Base-by-base conservation (phyloP, 441 rosid genomes). In the Jatropha multifida region DNA sequence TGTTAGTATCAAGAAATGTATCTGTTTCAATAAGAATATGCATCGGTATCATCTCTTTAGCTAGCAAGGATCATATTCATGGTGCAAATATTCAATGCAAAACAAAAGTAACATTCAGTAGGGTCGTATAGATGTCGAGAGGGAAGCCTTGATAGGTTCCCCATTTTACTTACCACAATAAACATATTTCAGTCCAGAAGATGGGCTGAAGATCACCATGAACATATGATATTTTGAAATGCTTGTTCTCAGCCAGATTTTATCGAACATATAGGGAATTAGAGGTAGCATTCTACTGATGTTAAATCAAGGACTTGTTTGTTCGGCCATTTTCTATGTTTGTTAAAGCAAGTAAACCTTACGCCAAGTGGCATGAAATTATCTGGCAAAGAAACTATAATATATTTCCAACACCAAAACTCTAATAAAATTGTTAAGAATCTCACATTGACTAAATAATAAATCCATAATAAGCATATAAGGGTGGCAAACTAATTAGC, bases 1-100 rank as follows among this genome's bases (percentile, higher is more conserved):
- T 80, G 82, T 85, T 70, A 77, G 69, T 56, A 77, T 74, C 76
- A 70, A 68, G 26, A 81, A 46, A 75, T 17, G 66, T 73, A 74
- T 68, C 68, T 26, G 46, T 51, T 27, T 51, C 41, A 41, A 17
- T 51, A 69, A 75, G 56, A 79, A 48, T 61, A n/a, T 60, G 68
- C n/a, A 27, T 67, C 56, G 63, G 58, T 68, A 51, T 58, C 54
- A 75, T n/a, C 46, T 63, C 61, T 32, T 18, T 38, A 63, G 64
- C 11, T 40, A 23, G 46, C 64, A 38, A 61, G 18, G 20, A 58
- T 11, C n/a, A 27, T 38, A 27, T 27, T 61, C 41, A 61, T 14
- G n/a, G 42, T 32, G 38, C 41, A 61, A 27, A 61, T 13, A 61
- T 61, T 14, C 8, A 32, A 61, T 61, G 13, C 18, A 61, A 17